phyloP scores from a whole-genome alignment of 129 eudicot species.

The Heracleum sosnowskyi region DNA sequence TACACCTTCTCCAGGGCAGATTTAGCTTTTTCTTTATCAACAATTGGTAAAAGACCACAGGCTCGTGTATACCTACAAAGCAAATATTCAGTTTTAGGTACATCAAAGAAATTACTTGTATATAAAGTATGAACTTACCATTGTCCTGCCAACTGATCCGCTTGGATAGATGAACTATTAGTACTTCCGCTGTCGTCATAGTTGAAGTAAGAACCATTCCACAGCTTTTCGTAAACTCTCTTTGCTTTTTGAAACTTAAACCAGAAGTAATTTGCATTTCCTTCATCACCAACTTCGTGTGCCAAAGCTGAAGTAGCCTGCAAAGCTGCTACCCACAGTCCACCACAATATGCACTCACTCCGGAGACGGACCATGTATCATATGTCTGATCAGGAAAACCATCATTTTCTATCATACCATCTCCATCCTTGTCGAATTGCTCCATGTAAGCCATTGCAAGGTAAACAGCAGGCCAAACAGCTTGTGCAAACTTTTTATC shows the following conservation, averaged over 20 bases:
- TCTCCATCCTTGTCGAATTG: slow-evolving; percentile 94
- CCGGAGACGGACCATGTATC: slow-evolving; percentile 92
- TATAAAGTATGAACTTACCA: slow-evolving; percentile 38
- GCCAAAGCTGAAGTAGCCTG: slow-evolving; percentile 94
- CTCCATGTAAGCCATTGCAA: slow-evolving; percentile 95
- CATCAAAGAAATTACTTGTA: not conserved
- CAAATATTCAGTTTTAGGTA: not conserved
- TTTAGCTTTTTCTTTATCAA: slow-evolving; percentile 77
- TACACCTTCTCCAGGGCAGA: slow-evolving; percentile 65
- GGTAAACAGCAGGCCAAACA: slow-evolving; percentile 95
- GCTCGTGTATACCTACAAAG: slow-evolving; percentile 85
- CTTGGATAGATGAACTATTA: slow-evolving; percentile 77
- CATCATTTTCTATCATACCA: slow-evolving; percentile 97
- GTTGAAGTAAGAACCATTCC: slow-evolving; percentile 90
- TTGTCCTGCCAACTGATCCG: slow-evolving; percentile 98
- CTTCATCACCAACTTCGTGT: slow-evolving; percentile 67
- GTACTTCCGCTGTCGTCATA: slow-evolving; percentile 69
- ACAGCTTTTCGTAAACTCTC: slow-evolving; percentile 67
- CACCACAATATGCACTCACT: slow-evolving; percentile 91
- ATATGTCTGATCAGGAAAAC: slow-evolving; percentile 97
- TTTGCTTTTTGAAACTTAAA: slow-evolving; percentile 65
- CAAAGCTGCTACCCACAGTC: slow-evolving; percentile 95
- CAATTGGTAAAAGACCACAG: slow-evolving; percentile 80
- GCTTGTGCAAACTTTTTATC: slow-evolving; percentile 70
- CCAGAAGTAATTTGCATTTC: slow-evolving; percentile 78